Percentiles rank a stretch among this genome's conserved stretches.
These are phyloP conservation scores for Beta macrorhiza DNA, from an alignment of 179 eudicot genomes.

Conservation along the genomic window DNA sequence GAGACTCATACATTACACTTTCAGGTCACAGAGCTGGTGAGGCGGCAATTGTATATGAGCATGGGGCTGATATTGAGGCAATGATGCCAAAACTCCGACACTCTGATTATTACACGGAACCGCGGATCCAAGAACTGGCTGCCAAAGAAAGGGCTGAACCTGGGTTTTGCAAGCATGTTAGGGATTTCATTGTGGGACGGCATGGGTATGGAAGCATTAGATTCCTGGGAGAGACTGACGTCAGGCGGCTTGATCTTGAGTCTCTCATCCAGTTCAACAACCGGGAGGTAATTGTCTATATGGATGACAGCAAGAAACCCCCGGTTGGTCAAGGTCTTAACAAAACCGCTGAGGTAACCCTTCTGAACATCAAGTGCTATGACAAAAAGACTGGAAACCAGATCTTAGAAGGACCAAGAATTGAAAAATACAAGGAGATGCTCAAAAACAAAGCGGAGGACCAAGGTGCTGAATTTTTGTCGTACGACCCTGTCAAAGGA, in stretches of 20 bases:
- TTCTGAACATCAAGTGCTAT: conserved; percentile 68
- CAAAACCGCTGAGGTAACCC: conserved; percentile 84
- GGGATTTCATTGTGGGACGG: conserved; percentile 78
- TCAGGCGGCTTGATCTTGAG: conserved; percentile 78
- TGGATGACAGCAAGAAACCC: conserved; percentile 87
- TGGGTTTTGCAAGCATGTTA: conserved; percentile 69
- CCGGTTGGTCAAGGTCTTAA: conserved; percentile 94
- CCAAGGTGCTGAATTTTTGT: conserved; percentile 82
- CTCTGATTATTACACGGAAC: conserved; percentile 84
- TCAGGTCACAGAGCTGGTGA: conserved; percentile 89
- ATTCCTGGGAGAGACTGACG: conserved; percentile 89
- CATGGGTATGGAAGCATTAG: conserved; percentile 77
- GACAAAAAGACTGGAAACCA: conserved; percentile 74
- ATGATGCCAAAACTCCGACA: conserved; percentile 90
- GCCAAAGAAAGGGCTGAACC: conserved; percentile 91
- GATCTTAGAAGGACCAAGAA: conserved; percentile 58
- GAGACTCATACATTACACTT: conserved; percentile 61
- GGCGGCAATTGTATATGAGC: conserved; percentile 87
- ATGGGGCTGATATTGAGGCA: conserved; percentile 88
- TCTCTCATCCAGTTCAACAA: conserved; percentile 74
- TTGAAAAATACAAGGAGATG: conserved; percentile 86
- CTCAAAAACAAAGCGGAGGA: conserved; percentile 71
- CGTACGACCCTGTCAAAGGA: conserved; percentile 68
- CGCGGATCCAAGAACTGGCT: conserved; percentile 80
- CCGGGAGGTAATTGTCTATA: conserved; percentile 75